Evolutionary conservation across 306 rosid species (phyloP).

Genomic region (Sicyos edulis): DNA sequence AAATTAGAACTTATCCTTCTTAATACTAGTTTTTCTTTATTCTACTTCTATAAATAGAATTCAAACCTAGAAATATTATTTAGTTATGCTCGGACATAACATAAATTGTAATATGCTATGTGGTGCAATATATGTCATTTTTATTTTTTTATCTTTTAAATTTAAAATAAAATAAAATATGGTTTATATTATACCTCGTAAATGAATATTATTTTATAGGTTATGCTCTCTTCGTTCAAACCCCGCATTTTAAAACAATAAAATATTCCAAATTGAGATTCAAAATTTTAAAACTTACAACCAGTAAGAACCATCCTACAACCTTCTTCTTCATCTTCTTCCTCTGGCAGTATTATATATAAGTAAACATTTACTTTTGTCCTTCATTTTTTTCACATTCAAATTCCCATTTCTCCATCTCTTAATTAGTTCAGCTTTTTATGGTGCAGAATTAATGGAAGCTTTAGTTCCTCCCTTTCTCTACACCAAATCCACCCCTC

Average conservation of each 20-base stretch:
- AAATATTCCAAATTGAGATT: constrained; percentile 9
- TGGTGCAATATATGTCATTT: too few species aligned
- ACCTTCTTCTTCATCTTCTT: constrained; percentile 6
- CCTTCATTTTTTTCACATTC: neutral
- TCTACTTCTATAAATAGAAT: neutral
- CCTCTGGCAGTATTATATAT: neutral
- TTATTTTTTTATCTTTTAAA: too few species aligned
- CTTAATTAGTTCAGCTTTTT: neutral
- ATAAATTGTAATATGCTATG: too few species aligned
- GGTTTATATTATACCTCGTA: too few species aligned
- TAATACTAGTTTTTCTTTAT: neutral
- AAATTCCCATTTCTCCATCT: neutral
- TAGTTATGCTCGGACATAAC: too few species aligned
- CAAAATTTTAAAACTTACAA: constrained; percentile 19
- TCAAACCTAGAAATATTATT: too few species aligned
- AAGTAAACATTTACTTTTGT: too few species aligned
- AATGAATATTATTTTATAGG: too few species aligned
- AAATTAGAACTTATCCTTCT: too few species aligned
- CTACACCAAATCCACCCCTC: neutral
- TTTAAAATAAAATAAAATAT: too few species aligned
- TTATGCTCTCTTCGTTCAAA: neutral
- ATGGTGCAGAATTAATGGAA: neutral
- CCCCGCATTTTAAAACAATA: neutral
- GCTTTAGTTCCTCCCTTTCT: neutral
- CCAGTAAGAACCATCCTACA: constrained; percentile 6